phyloP scores from a whole-genome alignment of 2,329 filamentous ascomycete species.

The Teratosphaeria viscida region DNA sequence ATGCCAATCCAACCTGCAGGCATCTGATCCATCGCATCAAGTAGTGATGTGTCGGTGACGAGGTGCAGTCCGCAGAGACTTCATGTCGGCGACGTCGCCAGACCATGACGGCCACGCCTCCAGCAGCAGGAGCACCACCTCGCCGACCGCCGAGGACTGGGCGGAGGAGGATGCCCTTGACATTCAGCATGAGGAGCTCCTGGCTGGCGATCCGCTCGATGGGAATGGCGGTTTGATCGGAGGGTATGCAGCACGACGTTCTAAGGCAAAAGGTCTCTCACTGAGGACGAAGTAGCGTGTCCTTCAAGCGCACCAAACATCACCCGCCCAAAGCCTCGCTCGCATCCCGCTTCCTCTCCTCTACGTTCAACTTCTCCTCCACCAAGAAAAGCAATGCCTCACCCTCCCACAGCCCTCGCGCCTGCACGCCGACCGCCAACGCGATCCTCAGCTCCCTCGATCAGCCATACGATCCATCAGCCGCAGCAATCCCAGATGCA shows the following conservation, averaged over 20 bases:
- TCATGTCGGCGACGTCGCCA: slow-evolving; percentile 27
- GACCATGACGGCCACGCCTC: slow-evolving; percentile 26
- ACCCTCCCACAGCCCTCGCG: slow-evolving; percentile 15
- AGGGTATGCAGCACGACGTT: slow-evolving; percentile 19
- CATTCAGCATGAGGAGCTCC: slow-evolving; percentile 39
- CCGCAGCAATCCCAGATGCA: slow-evolving; percentile 29
- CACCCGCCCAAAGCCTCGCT: slow-evolving; percentile 33
- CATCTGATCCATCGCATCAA: not conserved
- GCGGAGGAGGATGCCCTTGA: slow-evolving; percentile 22
- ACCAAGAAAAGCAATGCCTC: slow-evolving; percentile 19
- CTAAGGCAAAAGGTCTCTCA: not conserved
- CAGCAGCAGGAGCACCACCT: slow-evolving; percentile 30
- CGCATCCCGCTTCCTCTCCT: slow-evolving; percentile 36
- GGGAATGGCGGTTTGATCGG: slow-evolving; percentile 37
- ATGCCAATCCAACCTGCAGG: not conserved
- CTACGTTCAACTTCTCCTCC: slow-evolving; percentile 21
- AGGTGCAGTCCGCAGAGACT: not conserved
- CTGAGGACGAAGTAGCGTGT: slow-evolving; percentile 33
- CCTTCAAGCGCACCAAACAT: slow-evolving; percentile 59
- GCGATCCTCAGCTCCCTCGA: slow-evolving; percentile 34
- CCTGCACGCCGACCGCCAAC: slow-evolving; percentile 24
- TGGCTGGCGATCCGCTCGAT: slow-evolving; percentile 23
- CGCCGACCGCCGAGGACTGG: slow-evolving; percentile 19
- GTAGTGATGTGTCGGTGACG: not conserved
- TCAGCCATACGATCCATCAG: slow-evolving; percentile 24